phyloP scores from a whole-genome alignment of 768 basidiomycete genomes.

The Fistulinella prunicolor region DNA sequence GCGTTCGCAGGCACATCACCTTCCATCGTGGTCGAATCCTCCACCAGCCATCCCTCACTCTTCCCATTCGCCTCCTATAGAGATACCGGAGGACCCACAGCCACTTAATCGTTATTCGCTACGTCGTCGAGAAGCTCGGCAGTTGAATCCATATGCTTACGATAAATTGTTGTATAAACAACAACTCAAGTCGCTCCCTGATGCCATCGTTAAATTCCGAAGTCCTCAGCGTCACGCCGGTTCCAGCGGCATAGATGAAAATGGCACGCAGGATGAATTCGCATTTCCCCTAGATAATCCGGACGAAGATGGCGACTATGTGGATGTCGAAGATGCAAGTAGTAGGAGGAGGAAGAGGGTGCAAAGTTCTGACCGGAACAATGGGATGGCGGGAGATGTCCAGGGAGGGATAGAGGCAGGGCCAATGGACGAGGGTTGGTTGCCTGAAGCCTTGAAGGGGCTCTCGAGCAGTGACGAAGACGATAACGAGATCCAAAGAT shows the following conservation, averaged over 20 bases:
- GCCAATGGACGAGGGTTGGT: slow-evolving; percentile 16
- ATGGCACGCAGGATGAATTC: slow-evolving; percentile 34
- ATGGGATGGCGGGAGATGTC: not conserved
- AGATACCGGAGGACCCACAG: slow-evolving; percentile 17
- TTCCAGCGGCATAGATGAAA: slow-evolving; percentile 26
- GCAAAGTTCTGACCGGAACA: not conserved
- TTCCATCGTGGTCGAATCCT: not conserved
- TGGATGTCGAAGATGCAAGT: slow-evolving; percentile 12
- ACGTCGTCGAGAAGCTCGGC: slow-evolving; percentile 51
- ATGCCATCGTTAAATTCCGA: slow-evolving; percentile 59
- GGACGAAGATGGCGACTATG: slow-evolving; percentile 28
- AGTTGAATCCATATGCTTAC: slow-evolving; percentile 59
- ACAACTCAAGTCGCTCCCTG: slow-evolving; percentile 53
- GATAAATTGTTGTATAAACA: slow-evolving; percentile 53
- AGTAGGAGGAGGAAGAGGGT: slow-evolving; percentile 9
- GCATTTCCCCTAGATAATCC: slow-evolving; percentile 18
- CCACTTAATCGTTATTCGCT: slow-evolving; percentile 47
- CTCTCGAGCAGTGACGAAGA: slow-evolving; percentile 44
- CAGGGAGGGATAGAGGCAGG: not conserved
- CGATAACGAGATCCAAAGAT: slow-evolving; percentile 30
- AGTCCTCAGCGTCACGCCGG: slow-evolving; percentile 33
- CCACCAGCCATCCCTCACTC: not conserved
- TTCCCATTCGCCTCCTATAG: slow-evolving; percentile 3
- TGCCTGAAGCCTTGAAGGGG: slow-evolving; percentile 38
- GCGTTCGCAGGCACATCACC: not conserved